These are phyloP conservation scores for Plasmodium vinckei DNA, from an alignment of 169 alveolate genomes.

Conservation along the genomic window DNA sequence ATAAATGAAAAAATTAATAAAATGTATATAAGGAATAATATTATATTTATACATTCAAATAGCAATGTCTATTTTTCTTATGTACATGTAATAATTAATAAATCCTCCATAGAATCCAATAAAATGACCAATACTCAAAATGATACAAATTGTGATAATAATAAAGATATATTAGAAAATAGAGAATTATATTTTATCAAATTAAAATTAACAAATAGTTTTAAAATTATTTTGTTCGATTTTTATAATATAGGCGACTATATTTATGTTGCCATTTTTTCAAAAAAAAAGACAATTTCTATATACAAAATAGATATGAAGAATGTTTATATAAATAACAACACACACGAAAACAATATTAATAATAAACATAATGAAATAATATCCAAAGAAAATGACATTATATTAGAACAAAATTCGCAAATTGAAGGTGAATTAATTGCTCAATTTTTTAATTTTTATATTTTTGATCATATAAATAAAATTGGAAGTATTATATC, in stretches of 20 bases:
- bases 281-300: conserved; percentile 43
- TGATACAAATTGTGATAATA: too few species aligned
- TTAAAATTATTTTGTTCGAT: conserved; percentile 55
- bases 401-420: too few species aligned
- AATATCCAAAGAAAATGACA: background rate
- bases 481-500: conserved; percentile 67
- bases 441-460: conserved; percentile 51
- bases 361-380: background rate
- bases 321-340: background rate
- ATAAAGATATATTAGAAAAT: too few species aligned
- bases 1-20: conserved; percentile 36
- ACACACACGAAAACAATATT: background rate
- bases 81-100: background rate
- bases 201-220: conserved; percentile 7
- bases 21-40: conserved; percentile 22
- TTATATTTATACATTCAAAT: conserved; percentile 36
- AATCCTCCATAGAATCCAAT: background rate
- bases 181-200: conserved; percentile 5
- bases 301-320: conserved; percentile 18
- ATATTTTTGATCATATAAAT: conserved; percentile 52
- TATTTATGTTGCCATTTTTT: conserved; percentile 37
- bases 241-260: conserved; percentile 18
- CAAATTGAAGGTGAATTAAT: conserved; percentile 1
- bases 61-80: conserved; percentile 32
- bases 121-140: background rate